These are phyloP conservation scores for Tremella fuciformis DNA, from an alignment of 768 basidiomycete genomes.

Conservation along the genomic window DNA sequence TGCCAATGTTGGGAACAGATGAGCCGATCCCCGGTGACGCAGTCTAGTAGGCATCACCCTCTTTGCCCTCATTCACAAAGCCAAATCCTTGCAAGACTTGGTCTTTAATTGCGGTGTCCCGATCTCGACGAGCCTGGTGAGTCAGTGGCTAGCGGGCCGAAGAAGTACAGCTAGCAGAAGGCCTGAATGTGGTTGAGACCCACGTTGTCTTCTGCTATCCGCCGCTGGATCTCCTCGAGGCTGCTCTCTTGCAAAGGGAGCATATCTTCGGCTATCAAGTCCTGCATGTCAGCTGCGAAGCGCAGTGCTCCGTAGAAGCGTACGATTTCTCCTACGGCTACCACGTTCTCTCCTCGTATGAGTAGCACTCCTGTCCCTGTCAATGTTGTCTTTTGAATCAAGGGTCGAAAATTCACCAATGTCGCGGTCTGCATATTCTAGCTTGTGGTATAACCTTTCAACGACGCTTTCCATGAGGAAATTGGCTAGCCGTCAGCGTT, in stretches of 20 bases:
- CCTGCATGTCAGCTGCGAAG: slow-evolving; percentile 31
- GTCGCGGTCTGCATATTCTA: slow-evolving; percentile 71
- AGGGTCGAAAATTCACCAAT: slow-evolving; percentile 20
- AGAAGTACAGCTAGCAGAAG: too few relatives aligned
- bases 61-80: slow-evolving; percentile 91
- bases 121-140: slow-evolving; percentile 62
- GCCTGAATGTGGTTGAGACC: slow-evolving; percentile 10
- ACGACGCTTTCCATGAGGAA: slow-evolving; percentile 93
- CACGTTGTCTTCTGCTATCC: slow-evolving; percentile 37
- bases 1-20: not conserved
- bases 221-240: slow-evolving; percentile 31
- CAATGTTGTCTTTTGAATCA: slow-evolving; percentile 24
- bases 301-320: slow-evolving; percentile 49
- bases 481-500: slow-evolving; percentile 64
- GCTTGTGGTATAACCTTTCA: slow-evolving; percentile 88
- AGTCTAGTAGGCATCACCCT: slow-evolving; percentile 84
- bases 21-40: not conserved
- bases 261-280: slow-evolving; percentile 40
- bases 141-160: not conserved
- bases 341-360: slow-evolving; percentile 97
- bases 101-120: slow-evolving; percentile 74
- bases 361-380: slow-evolving; percentile 84
- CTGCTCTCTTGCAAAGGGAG: slow-evolving; percentile 28
- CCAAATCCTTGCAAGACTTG: slow-evolving; percentile 80
- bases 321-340: slow-evolving; percentile 92